Base-by-base conservation (phyloP, 2,329 filamentous ascomycete genomes). In the Gnomoniopsis sp. region DNA sequence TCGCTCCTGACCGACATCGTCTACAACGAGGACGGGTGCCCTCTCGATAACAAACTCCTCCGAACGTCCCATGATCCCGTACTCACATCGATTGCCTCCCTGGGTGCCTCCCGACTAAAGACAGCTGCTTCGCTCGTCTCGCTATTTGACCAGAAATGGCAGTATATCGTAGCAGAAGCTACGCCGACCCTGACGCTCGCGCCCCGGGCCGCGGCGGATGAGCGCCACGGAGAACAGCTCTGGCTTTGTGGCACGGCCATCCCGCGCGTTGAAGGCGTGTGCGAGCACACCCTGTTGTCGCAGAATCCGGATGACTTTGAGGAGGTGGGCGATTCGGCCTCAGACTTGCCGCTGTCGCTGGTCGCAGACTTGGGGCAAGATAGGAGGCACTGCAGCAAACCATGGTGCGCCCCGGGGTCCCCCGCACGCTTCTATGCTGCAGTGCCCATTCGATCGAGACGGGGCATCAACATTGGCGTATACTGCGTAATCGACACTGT, bases 21-120 rank as follows among this genome's bases (percentile, higher is more conserved):
- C 14, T 41, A 41, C 38, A 41, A 41, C n/a, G 38, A 15, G n/a
- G 38, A 41, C n/a, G 38, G 38, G 14, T 12, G 38, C 38, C 38
- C 38, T n/a, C 12, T 41, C 38, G n/a, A 41, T 12, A 41, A 41
- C 38, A 15, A 15, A 4, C 12, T 41, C 38, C 38, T 41, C 38
- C 38, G 38, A 15, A 41, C 38, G 6, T 15, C 14, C 38, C 38
- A 15, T 6, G 38, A 41, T 41, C 4, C 38, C 38, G 38, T 41
- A 6, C 38, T 41, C 38, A 41, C 38, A 15, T 41, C 38, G 14
- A 41, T 41, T 12, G 38, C 38, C 12, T 41, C 38, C 6, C 71
- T 83, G 3, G 79, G 72, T 1, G 70, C 75, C 7, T 67, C 76
- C 54, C 73, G 75, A 17, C 68, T 82, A 3, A 69, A 73, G 14